phyloP scores from a whole-genome alignment of 768 basidiomycete genomes.

The Kwoniella newhampshirensis region DNA sequence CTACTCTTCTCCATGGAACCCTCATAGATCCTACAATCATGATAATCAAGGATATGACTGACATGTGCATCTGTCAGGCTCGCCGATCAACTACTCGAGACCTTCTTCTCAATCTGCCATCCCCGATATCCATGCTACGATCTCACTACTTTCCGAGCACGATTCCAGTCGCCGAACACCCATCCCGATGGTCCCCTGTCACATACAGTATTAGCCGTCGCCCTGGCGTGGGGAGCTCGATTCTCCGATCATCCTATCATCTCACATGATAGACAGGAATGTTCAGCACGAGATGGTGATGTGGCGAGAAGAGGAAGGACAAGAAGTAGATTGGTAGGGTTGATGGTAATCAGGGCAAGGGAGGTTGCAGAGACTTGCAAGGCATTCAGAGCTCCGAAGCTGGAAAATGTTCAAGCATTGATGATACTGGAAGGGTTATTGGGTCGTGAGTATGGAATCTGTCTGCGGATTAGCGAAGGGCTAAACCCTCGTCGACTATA shows the following conservation, averaged over 20 bases:
- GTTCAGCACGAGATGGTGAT: constrained; percentile 21
- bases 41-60: no score
- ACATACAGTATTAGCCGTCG: constrained; percentile 69
- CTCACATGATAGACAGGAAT: constrained; percentile 68
- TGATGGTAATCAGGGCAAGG: constrained; percentile 74
- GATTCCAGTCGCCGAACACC: constrained; percentile 57
- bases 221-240: constrained; percentile 87
- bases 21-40: constrained; percentile 1
- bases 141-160: constrained; percentile 73
- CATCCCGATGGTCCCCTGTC: constrained; percentile 45
- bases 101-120: constrained; percentile 81
- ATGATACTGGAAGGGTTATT: constrained; percentile 80
- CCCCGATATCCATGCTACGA: constrained; percentile 83
- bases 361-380: constrained; percentile 84
- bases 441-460: constrained; percentile 67
- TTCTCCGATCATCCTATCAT: constrained; percentile 89
- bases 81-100: constrained; percentile 87
- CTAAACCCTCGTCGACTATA: no score
- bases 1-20: constrained; percentile 17
- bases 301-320: constrained; percentile 42
- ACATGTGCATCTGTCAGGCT: constrained; percentile 60
- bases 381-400: constrained; percentile 73
- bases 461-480: no score
- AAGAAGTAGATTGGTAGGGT: constrained; percentile 74
- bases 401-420: constrained; percentile 78